Evolutionary conservation across 257 asterid species (phyloP), one percentile per base, ranked within the genome.

Genomic region (Paulownia fortunei): DNA sequence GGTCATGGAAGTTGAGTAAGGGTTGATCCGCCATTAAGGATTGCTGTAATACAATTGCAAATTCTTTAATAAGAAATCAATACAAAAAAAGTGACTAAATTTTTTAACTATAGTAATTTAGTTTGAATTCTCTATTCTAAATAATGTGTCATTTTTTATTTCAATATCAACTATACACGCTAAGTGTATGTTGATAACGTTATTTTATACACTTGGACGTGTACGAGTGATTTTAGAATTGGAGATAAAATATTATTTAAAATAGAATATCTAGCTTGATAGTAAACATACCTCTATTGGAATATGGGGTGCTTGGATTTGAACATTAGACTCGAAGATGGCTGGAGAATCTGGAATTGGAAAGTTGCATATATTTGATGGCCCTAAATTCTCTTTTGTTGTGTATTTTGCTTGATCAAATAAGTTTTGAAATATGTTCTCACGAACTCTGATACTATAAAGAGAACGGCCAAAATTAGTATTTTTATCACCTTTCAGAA

Each of bases 371-470:
- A 9, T 52, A 67, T 30, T 42, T 3, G 69, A 71, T 3, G 66
- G 37, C 63, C 59, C 82, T 5, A 23, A 60, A 61, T 81, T 73
- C 24, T 16, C 67, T 11, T 39, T 69, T 39, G 54, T 18, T 19
- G 59, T 19, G 42, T 58, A 13, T 11, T 82, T 74, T 13, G 76
- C 42, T 70, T 71, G 84, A 69, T 77, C 89, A 5, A 72, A 3
- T 1, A 85, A 13, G 4, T 79, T 78, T 41, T 81, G 78, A 9
- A 81, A 58, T 30, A 83, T 79, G 72, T 37, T 61, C 56, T 71
- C 88, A 5, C 80, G 83, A 37, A 72, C 62, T 23, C 56, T 80
- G 26, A 80, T 78, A 58, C 88, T 87, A 5, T 7, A 39, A 41
- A 16, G 32, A 68, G 9, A 41, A 52, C 4, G 12, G 7, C 5